Base-by-base conservation (phyloP, 2,329 filamentous ascomycete genomes). In the Venturia nashicola region DNA sequence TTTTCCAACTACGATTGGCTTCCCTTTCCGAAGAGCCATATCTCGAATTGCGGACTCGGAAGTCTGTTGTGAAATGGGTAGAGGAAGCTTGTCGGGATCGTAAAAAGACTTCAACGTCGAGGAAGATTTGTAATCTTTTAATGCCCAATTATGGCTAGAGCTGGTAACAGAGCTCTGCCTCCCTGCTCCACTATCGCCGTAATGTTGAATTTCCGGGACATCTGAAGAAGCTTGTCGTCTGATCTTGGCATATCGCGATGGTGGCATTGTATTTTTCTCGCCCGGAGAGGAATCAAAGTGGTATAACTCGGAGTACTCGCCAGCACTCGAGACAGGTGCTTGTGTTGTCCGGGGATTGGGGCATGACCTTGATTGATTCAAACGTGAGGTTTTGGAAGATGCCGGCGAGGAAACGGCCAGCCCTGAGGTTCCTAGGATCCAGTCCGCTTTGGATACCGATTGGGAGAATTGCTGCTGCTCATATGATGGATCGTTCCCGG, bases 1-100 rank as follows among this genome's bases (percentile, higher is more conserved):
- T 20, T 39, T 23, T 51, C 43, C 43, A 16, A 40, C 20, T 2
- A 40, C 43, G n/a, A 32, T 46, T 9, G 73, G 71, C 23, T 72
- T 68, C 8, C 75, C 75, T 69, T 76, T 76, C 63, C 74, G 69
- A 59, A 77, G 67, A 9, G 74, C 76, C 71, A 73, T 75, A 62
- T 79, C 76, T 57, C 76, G 73, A 9, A 77, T 72, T 8, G 76
- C 74, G 51, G 78, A 78, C 54, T 73, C 73, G 27, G 76, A 77
- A 4, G 76, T 77, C 65, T 78, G 76, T 69, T 78, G 77, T 0
- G 77, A 77, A 40, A 78, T 72, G 55, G 71, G 69, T 36, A 75
- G 68, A 11, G 77, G 76, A 40, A 73, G 74, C 59, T 66, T 74
- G 51, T 73, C 71, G 40, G 76, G 67, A 62, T 78, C 76, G 69